phyloP scores from a whole-genome alignment of 1,139 yeast genomes.

The Kodamaea derodonti region DNA sequence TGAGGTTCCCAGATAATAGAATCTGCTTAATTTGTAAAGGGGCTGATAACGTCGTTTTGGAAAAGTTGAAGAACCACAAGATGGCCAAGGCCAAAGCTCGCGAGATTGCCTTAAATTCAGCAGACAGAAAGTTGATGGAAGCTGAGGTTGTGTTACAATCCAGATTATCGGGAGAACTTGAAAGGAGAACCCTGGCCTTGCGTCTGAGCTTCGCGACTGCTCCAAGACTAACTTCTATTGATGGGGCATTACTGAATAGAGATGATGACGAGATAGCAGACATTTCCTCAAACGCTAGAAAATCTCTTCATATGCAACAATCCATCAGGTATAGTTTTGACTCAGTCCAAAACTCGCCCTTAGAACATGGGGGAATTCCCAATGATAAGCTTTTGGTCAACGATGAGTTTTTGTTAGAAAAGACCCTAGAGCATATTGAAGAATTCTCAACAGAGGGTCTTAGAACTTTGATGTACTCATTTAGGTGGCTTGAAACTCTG shows the following conservation, averaged over 20 bases:
- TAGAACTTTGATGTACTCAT: slow-evolving; percentile 82
- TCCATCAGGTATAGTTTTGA: slow-evolving; percentile 49
- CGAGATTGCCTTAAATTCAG: slow-evolving; percentile 58
- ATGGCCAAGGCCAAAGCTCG: slow-evolving; percentile 60
- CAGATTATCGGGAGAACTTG: slow-evolving; percentile 33
- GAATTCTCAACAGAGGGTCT: slow-evolving; percentile 94
- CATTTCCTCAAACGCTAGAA: slow-evolving; percentile 56
- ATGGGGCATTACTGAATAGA: slow-evolving; percentile 49
- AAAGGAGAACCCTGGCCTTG: slow-evolving; percentile 25
- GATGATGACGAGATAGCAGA: slow-evolving; percentile 57
- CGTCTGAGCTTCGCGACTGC: slow-evolving; percentile 21
- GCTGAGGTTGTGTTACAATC: slow-evolving; percentile 72
- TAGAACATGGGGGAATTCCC: slow-evolving; percentile 35
- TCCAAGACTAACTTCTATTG: slow-evolving; percentile 43
- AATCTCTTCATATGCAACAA: slow-evolving; percentile 63
- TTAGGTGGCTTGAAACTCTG: slow-evolving; percentile 58
- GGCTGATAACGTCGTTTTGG: slow-evolving; percentile 90
- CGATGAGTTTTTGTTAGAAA: slow-evolving; percentile 76
- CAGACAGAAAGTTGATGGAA: slow-evolving; percentile 69
- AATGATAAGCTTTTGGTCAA: slow-evolving; percentile 62
- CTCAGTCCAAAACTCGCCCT: neutral
- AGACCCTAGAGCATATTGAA: slow-evolving; percentile 84
- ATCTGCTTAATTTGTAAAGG: slow-evolving; percentile 86
- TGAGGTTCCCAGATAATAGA: slow-evolving; percentile 74
- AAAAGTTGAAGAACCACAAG: slow-evolving; percentile 55